phyloP scores from a whole-genome alignment of 2,329 filamentous ascomycete species.

The Dryadomyces quercivorus region DNA sequence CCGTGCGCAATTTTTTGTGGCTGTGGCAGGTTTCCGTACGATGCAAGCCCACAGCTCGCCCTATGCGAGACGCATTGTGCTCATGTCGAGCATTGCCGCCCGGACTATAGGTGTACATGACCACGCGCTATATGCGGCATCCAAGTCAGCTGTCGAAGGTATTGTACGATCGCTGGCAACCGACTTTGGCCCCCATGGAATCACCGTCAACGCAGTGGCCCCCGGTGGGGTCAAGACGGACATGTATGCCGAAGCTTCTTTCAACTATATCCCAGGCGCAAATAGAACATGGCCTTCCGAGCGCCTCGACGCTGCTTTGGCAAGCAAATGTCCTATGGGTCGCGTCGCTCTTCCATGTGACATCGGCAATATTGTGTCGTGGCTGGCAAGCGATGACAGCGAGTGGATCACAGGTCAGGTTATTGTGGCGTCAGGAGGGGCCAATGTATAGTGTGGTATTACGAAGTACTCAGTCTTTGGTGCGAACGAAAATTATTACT shows the following conservation, averaged over 20 bases:
- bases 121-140: constrained; percentile 52
- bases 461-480: no score
- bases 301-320: no score
- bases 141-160: constrained; percentile 73
- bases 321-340: no score
- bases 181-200: constrained; percentile 19
- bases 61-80: constrained; percentile 34
- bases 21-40: constrained; percentile 46
- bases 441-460: no score
- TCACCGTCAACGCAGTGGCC: constrained; percentile 17
- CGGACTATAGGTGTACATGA: not conserved
- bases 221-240: constrained; percentile 38
- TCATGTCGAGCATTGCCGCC: constrained; percentile 38
- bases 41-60: constrained; percentile 1
- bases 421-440: no score
- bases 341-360: no score
- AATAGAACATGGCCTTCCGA: no score
- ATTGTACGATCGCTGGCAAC: constrained; percentile 69
- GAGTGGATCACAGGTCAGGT: no score
- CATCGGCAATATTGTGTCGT: no score
- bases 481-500: no score
- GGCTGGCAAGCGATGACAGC: no score
- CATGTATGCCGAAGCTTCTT: constrained; percentile 39
- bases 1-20: constrained; percentile 49
- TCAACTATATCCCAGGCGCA: constrained; percentile 21